Conservation (phyloP, 208 protist species). For the Angomonas desouzai region DNA sequence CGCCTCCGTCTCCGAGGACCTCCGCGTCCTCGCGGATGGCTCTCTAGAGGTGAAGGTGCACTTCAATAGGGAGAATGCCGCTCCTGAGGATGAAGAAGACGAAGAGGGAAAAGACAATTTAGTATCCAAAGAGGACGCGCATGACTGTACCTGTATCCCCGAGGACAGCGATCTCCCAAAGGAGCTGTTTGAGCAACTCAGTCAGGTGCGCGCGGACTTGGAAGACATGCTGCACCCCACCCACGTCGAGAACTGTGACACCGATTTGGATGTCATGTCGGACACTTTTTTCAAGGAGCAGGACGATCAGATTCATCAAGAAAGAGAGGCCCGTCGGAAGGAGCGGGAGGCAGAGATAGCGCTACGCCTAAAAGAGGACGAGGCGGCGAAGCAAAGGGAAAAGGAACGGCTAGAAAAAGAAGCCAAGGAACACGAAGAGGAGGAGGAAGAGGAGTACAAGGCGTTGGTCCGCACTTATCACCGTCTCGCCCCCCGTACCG, state of each 20-base stretch:
- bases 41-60: slow-evolving; percentile 5
- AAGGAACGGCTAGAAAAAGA: not conserved
- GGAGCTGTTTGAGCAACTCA: slow-evolving; percentile 15
- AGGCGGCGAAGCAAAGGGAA: not conserved
- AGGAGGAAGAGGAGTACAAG: slow-evolving; percentile 2
- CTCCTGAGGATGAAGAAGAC: not conserved
- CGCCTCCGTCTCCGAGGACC: not conserved
- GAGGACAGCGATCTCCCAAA: not conserved
- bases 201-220: slow-evolving; percentile 29
- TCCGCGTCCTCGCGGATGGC: not conserved
- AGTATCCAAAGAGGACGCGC: not conserved
- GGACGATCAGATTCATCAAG: not conserved
- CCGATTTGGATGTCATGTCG: not conserved
- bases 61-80: not conserved
- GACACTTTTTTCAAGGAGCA: slow-evolving; percentile 1
- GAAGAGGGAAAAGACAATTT: not conserved
- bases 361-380: too few species aligned
- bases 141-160: not conserved
- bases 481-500: slow-evolving; percentile 29
- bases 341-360: too few species aligned
- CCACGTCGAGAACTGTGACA: slow-evolving; percentile 5
- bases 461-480: slow-evolving; percentile 10
- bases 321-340: not conserved
- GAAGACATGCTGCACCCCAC: slow-evolving; percentile 27
- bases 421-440: not conserved